Base-by-base conservation (phyloP, 2,329 filamentous ascomycete species). In the Volutella citrinella region DNA sequence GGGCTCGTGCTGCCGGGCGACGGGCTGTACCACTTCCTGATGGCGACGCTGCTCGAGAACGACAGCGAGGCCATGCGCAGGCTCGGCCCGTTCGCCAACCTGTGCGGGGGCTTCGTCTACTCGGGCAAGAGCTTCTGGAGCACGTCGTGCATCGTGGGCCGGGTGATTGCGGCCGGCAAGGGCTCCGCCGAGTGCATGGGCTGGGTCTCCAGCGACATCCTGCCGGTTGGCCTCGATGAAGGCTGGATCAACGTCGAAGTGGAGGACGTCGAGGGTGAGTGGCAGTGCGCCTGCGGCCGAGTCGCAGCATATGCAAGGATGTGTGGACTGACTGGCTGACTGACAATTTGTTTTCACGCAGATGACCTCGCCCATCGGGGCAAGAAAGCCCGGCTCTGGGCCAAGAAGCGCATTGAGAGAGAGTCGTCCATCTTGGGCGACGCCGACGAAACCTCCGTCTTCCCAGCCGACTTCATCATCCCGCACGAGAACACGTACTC, bases 71-170 rank as follows among this genome's bases (percentile, higher is more conserved):
- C 78, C 3, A 67, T 84, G 46, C 56, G 60, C n/a, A 71, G 57
- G 29, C 59, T 84, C 8, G 80, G 80, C 0, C 68, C 76, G 2
- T 70, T 77, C 50, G 78, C 78, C 5, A 80, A 80, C 42, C 59
- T 84, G 1, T 80, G 76, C 26, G 76, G 77, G 12, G 80, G 81
- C 0, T 84, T 84, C 43, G 67, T 82, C 4, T 83, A 82, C 49
- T 60, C 57, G 5, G 70, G 70, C 3, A 80, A 77, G 63, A 84
- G 78, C 42, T 84, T 83, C 54, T 84, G 80, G 80, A 84, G 79
- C 57, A 82, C 76, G 2, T 69, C 73, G 10, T 83, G 79, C 51
- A 68, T 84, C 25, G 72, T 84, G 9, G 80, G 80, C 5, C 73
- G 78, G 18, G 78, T 84, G 4, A 61, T 84, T 20, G 79, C 79